A percentile compares a stretch with the other conserved stretches of the same genome.
Conservation (phyloP, 345 rosid species). For the Gossypium longicalyx region DNA sequence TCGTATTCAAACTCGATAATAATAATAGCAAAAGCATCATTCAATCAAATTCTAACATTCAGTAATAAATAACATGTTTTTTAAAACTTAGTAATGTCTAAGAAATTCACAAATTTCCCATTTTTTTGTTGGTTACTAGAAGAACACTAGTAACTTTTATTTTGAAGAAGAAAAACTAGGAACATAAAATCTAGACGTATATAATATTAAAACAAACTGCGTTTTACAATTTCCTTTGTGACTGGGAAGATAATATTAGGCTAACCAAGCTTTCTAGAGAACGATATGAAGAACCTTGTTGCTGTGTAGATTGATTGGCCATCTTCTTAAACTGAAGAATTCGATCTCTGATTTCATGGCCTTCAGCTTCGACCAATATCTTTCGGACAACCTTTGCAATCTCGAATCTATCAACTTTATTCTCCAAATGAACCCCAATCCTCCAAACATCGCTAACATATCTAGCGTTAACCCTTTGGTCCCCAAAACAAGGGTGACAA, state of each 20-base stretch:
- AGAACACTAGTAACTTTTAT: no score
- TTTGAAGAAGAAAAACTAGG: no score
- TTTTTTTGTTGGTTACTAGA: no score
- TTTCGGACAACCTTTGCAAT: slow-evolving; percentile 15
- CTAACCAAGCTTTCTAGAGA: slow-evolving; percentile 19
- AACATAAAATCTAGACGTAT: no score
- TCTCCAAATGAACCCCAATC: slow-evolving; percentile 30
- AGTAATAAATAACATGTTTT: no score
- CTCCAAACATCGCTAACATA: slow-evolving; percentile 31
- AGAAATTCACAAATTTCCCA: no score
- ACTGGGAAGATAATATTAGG: slow-evolving; percentile 20
- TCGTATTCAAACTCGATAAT: no score
- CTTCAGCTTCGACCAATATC: slow-evolving; percentile 25
- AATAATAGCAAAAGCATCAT: no score
- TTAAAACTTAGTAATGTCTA: no score
- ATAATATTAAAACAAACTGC: no score
- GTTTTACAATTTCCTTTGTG: background rate
- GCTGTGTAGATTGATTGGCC: slow-evolving; percentile 11
- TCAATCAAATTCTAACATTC: no score
- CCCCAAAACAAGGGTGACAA: slow-evolving; percentile 36
- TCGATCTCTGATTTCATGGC: slow-evolving; percentile 25
- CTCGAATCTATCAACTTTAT: slow-evolving; percentile 20
- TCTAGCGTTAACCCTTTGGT: slow-evolving; percentile 31
- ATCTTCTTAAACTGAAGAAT: slow-evolving; percentile 18
- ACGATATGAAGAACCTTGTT: slow-evolving; percentile 26